Base-by-base conservation (phyloP, 371 early-diverging fungal genomes). In the Zychaea mexicana region DNA sequence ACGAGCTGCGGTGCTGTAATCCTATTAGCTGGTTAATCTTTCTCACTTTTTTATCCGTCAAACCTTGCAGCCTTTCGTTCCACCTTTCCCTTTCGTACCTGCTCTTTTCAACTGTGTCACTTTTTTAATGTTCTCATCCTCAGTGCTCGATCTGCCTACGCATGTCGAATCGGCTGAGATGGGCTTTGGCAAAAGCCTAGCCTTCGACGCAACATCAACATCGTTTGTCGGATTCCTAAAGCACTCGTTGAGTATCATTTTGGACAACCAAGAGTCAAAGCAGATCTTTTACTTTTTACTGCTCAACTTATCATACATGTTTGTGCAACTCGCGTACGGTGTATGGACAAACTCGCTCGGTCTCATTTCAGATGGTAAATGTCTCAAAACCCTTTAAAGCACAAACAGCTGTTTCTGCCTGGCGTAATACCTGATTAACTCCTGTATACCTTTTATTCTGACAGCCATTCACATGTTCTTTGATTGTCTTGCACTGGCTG, bases 401-500 rank as follows among this genome's bases (percentile, higher is more conserved):
- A n/a, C 24, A 39, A 9, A 33, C n/a, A 7, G n/a, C 7, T 36
- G 5, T 3, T 26, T 22, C 28, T 60, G 7, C 45, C 27, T 45
- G 24, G 47, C 21, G 10, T 15, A 24, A 26, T 33, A 49, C 39
- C n/a, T 39, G 56, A 17, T n/a, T 5, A 21, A 13, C 42, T 21
- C 21, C n/a, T 6, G 36, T 5, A 2, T 30, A 15, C 31, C 7
- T 27, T 39, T 28, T 46, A 27, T 30, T 38, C 27, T 15, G 32
- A 15, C 70, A 87, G 94, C 96, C 21, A 94, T 97, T 52, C 98
- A 98, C 76, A 98, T 98, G 98, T 88, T 96, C 64, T 98, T 98
- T 77, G 98, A 98, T 70, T 96, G 94, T 64, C 78, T 95, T 67
- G 97, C 96, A 12, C 72, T 98, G 54, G 91, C 88, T 3, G 88